Base-by-base conservation (phyloP, 208 protist species). In the Leishmania mexicana region DNA sequence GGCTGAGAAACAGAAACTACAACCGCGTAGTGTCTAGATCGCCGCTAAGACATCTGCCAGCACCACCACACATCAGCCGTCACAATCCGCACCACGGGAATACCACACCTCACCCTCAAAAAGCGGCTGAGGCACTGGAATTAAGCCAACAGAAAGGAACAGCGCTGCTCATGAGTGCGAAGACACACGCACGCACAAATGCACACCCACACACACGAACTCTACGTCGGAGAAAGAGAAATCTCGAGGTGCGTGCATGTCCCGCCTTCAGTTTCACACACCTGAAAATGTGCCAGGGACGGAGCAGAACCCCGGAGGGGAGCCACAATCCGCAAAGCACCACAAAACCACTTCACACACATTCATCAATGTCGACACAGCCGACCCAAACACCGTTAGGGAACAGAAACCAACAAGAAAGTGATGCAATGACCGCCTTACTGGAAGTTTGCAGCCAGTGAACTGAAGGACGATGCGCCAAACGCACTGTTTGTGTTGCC, bases 381-480 rank as follows among this genome's bases (percentile, higher is more conserved):
- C 8, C 24, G 47, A n/a, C 17, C 2, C 57, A 13, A 40, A 5
- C 10, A 51, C 19, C 10, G n/a, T 35, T 35, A 54, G 72, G 40
- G 47, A 77, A 13, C 58, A 31, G 8, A 58, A 28, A 11, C 70
- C 70, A 45, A 28, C 45, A 54, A 53, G 40, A 54, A 13, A 54
- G 3, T 31, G 11, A 28, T 21, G 3, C 68, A 51, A 42, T 57
- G 58, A 6, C 62, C 38, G 5, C 75, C 58, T 54, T 51, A 76
- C 45, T 83, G 74, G 19, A 86, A 86, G 17, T 75, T 74, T 40
- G 42, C 78, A 1, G 83, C 83, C 11, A 86, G 31, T 21, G 83
- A 86, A 62, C 40, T 80, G 75, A 86, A 86, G 1, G 83, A 83
- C 5, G 83, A 86, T 17, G 83, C 78, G 2, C 73, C 83, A 65